Base-by-base conservation (phyloP, 768 basidiomycete species). In the Coprinopsis marcescibilis region DNA sequence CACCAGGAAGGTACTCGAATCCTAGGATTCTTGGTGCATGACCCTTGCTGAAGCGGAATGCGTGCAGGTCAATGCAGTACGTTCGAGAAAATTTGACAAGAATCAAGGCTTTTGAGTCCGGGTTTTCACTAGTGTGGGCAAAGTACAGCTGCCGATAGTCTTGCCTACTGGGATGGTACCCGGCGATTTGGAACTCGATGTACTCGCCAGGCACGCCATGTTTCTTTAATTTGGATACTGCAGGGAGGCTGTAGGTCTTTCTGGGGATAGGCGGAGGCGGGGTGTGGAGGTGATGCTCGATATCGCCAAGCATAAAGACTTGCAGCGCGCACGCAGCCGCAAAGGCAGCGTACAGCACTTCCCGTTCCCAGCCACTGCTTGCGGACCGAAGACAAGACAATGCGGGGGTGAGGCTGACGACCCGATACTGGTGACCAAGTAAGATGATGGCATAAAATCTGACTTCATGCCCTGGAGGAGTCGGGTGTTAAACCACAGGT, bases 1-100 rank as follows among this genome's bases (percentile, higher is more conserved):
- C 59, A 19, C 60, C 62, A 34, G 61, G 58, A 24, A 65, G 54
- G 17, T 12, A 10, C 40, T 62, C 51, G 36, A 48, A 60, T n/a
- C 45, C 61, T 42, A 57, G 47, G 10, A 65, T 26, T 24, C 25
- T 8, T 0, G 61, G 63, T 14, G 63, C 63, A 40, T 51, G 52
- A 13, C 58, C 55, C 4, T 30, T 23, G 14, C 33, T 30, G n/a
- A 52, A 46, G 43, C 62, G 64, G 39, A 54, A 46, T 2, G 39
- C 23, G 47, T 65, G 63, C 43, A 57, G 45, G 11, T 54, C 52
- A 7, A 27, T 30, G 8, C 40, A 54, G 44, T 63, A 62, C 26
- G 43, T 20, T 17, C 45, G 49, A 24, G 52, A 35, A 43, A 60
- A 58, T 46, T 61, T 63, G 55, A 62, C 35, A 41, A 56, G 21